Base-by-base conservation (phyloP, 2,329 filamentous ascomycete genomes). In the Alternaria arbusti region DNA sequence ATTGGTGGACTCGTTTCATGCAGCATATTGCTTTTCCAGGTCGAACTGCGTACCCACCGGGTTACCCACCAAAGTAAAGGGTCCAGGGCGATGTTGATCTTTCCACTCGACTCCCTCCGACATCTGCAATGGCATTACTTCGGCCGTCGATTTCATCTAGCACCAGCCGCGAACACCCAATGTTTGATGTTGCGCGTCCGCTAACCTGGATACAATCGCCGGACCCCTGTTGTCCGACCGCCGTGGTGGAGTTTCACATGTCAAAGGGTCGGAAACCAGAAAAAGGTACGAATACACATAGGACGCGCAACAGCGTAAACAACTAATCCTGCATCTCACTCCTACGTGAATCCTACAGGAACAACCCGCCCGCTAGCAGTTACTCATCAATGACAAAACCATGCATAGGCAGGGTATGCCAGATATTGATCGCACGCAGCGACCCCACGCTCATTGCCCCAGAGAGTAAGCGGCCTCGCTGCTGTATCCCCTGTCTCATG, bases 381-480 rank as follows among this genome's bases (percentile, higher is more conserved):
- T 54, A 63, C 55, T 30, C 13, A 59, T 57, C 47, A 20, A 32
- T 30, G 40, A 43, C 23, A 52, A 50, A 57, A 57, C 44, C 40
- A 63, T 57, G 63, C 63, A 57, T 40, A 51, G 44, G 36, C 60
- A 59, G 46, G 66, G 58, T 51, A 56, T 7, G 22, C 36, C 57
- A 44, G 45, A 59, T 63, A 67, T 62, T 63, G 58, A 57, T 56
- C 49, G 64, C 36, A 40, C 36, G 60, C 56, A 55, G 47, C 51
- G 26, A 55, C 64, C 65, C 69, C 69, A 71, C 69, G 61, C 51
- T 59, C 45, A 49, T 65, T 74, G 57, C 66, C 70, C 59, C 61
- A 63, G 67, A 68, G 59, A 64, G 66, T 59, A 57, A 62, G 64
- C 68, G 67, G 67, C 55, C 63, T 57, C 61, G 61, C 36, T 40